Evolutionary conservation across 164 flowering plant species (phyloP).

Genomic region (Nelumbo lutea): DNA sequence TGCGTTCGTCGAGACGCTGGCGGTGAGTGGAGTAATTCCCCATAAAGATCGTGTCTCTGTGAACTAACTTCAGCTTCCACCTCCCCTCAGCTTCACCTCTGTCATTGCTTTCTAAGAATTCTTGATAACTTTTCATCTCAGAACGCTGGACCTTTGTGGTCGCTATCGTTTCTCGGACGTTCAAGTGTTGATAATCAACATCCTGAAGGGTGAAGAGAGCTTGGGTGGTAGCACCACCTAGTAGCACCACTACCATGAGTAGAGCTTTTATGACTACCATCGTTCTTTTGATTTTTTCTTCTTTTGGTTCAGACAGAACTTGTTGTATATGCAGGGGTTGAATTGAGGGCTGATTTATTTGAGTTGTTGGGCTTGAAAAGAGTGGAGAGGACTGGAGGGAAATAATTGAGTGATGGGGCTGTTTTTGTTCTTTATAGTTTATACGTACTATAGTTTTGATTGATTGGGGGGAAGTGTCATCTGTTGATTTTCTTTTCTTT

Average conservation of each 20-base stretch:
- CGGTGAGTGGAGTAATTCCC: conserved; percentile 13
- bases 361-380: conserved; percentile 11
- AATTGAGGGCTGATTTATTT: conserved; percentile 21
- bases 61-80: conserved; percentile 24
- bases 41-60: conserved; percentile 18
- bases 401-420: conserved; percentile 16
- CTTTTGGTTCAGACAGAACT: conserved; percentile 6
- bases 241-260: conserved; percentile 9
- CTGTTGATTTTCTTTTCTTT: background rate
- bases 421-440: conserved; percentile 3
- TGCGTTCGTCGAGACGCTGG: conserved; percentile 36
- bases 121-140: background rate
- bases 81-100: background rate
- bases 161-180: conserved; percentile 33
- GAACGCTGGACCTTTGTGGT: conserved; percentile 8
- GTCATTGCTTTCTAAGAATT: conserved; percentile 8
- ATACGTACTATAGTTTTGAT: background rate
- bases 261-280: conserved; percentile 15
- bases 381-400: background rate
- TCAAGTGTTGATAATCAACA: conserved; percentile 25
- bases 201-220: conserved; percentile 11
- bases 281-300: background rate
- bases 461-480: background rate
- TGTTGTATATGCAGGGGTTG: background rate
- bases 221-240: conserved; percentile 3